phyloP scores from a whole-genome alignment of 805 yeast genomes.

The Candida corydali region DNA sequence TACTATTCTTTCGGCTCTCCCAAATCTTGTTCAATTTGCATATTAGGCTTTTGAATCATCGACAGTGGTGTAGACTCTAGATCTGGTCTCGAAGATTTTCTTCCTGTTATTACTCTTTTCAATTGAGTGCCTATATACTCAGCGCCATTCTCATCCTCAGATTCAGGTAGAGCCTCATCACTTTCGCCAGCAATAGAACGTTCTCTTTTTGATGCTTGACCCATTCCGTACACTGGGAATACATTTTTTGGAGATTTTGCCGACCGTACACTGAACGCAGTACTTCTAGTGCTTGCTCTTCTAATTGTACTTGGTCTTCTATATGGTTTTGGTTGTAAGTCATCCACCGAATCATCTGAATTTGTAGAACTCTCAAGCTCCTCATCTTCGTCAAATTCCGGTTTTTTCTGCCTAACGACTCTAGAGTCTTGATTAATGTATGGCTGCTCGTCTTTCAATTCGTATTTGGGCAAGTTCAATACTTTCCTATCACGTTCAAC shows the following conservation, averaged over 20 bases:
- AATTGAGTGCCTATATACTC: conserved; percentile 19
- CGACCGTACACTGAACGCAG: conserved; percentile 7
- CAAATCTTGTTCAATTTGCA: neutral
- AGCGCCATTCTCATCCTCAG: conserved; percentile 11
- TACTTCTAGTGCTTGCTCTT: conserved; percentile 9
- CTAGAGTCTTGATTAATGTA: conserved; percentile 73
- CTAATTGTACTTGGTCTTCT: neutral
- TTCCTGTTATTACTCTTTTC: conserved; percentile 15
- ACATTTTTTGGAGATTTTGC: conserved; percentile 65
- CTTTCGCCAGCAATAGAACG: conserved; percentile 46
- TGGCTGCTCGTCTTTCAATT: conserved; percentile 77
- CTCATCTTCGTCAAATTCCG: conserved; percentile 6
- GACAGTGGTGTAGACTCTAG: conserved; percentile 6
- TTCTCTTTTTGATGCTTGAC: conserved; percentile 55
- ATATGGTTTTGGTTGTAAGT: conserved; percentile 2
- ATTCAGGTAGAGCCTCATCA: conserved; percentile 1
- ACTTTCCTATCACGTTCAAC: conserved; percentile 66
- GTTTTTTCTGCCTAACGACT: conserved; percentile 48
- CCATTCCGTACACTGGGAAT: conserved; percentile 80
- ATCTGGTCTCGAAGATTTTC: conserved; percentile 8
- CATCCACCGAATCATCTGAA: neutral
- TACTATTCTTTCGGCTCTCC: neutral
- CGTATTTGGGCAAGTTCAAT: conserved; percentile 63
- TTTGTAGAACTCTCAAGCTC: neutral
- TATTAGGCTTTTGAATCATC: neutral